Evolutionary conservation across 2,329 filamentous ascomycete species (phyloP).

Genomic region (Pseudogymnoascus sp.): DNA sequence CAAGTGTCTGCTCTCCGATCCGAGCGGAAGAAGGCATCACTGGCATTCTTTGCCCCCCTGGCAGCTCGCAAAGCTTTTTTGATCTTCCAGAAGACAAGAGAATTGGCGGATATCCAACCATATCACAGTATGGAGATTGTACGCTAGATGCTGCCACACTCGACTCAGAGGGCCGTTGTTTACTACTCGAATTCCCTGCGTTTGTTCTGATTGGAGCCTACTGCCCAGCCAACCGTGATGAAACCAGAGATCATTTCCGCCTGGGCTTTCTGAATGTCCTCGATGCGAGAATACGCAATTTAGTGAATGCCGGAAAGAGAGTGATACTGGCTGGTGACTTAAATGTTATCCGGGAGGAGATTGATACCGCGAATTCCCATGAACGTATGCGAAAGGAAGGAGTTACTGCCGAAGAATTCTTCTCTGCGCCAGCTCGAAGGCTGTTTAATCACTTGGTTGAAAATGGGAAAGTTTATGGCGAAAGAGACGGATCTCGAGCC

Average conservation of each 20-base stretch:
- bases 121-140: conserved; percentile 55
- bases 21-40: conserved; percentile 91
- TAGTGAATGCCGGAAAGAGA: conserved; percentile 70
- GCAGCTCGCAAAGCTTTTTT: conserved; percentile 60
- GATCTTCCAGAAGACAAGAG: conserved; percentile 65
- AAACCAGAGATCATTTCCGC: conserved; percentile 74
- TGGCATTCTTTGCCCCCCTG: conserved; percentile 67
- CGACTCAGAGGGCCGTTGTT: conserved; percentile 85
- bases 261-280: conserved; percentile 71
- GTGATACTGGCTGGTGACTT: conserved; percentile 83
- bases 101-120: conserved; percentile 81
- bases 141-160: conserved; percentile 61
- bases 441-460: conserved; percentile 81
- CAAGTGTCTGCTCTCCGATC: conserved; percentile 73
- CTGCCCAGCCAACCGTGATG: conserved; percentile 81
- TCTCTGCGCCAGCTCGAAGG: conserved; percentile 62
- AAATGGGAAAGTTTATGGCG: conserved; percentile 58
- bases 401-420: conserved; percentile 61
- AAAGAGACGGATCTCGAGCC: conserved; percentile 62
- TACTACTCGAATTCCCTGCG: conserved; percentile 86
- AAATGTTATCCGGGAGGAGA: conserved; percentile 58
- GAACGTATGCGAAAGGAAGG: conserved; percentile 65
- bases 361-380: conserved; percentile 68
- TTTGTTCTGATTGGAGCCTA: conserved; percentile 93
- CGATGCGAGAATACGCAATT: conserved; percentile 76